Base-by-base conservation (phyloP, 2,329 filamentous ascomycete species). In the Tolypocladium tundrense region DNA sequence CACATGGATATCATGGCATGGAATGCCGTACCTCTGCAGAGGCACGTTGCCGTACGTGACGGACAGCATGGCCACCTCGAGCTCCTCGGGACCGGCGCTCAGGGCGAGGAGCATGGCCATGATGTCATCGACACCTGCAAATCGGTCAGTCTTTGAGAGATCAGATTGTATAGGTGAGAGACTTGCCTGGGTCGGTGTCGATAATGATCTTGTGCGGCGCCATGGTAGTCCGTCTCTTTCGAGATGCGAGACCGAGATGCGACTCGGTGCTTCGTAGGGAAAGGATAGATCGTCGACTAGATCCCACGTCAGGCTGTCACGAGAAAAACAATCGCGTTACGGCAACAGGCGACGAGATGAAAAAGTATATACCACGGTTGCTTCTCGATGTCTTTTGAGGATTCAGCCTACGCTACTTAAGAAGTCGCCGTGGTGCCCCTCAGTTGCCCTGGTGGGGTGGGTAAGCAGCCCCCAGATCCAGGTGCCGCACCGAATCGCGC, bases 1-100 rank as follows among this genome's bases (percentile, higher is more conserved):
- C 4, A n/a, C 31, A 6, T 11, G 16, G 27, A 21, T 51, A n/a
- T 35, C 27, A 21, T 51, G 48, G 21, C 27, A 35, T 16, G 48
- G 31, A 13, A 21, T 16, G 2, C 63, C 75, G 60, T 72, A 91
- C 88, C 85, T 92, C 61, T 91, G 81, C 19, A 96, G 84, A 64
- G 92, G 86, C 27, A 97, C 90, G 69, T 99, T 99, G 58, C 94
- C 94, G 72, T 94, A 97, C 1, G 92, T 96, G 60, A 97, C 81
- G 1, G 91, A 96, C 58, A 99, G 80, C 72, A 97, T 81, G 53
- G 89, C 73, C 41, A 97, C 78, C 70, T 97, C 90, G 27, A 97
- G 79, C 68, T 97, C 93, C 64, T 96, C 88, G 0, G 88, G 82
- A 31, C 83, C 85, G 40, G 90, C 86, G 56, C 91, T 88, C 60